Evolutionary conservation across 352 stramenopile species (phyloP).

Genomic region (Thalassiosira mediterranea): DNA sequence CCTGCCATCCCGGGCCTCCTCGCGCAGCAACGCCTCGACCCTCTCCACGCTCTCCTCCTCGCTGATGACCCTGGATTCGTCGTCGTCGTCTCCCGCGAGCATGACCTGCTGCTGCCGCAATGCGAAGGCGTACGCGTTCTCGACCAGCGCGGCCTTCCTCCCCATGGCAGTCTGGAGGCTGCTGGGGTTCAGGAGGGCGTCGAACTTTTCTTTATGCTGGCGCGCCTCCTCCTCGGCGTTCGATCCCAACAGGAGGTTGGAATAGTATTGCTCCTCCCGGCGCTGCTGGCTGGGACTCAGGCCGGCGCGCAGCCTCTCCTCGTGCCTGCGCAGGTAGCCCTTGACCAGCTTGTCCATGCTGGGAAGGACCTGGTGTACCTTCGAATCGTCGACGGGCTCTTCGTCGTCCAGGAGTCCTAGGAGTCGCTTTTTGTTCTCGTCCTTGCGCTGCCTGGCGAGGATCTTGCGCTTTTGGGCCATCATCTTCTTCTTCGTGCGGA

Average conservation of each 20-base stretch:
- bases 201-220: background rate
- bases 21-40: conserved; percentile 67
- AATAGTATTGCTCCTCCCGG: conserved; percentile 52
- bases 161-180: conserved; percentile 58
- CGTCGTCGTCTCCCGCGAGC: conserved; percentile 27
- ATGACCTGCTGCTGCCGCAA: conserved; percentile 76
- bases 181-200: background rate
- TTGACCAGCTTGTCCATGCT: conserved; percentile 63
- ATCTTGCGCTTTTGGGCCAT: conserved; percentile 22
- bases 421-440: conserved; percentile 9
- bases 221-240: background rate
- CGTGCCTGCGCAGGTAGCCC: conserved; percentile 59
- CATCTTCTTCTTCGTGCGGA: conserved; percentile 35
- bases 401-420: conserved; percentile 5
- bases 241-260: conserved; percentile 39
- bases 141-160: conserved; percentile 62
- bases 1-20: conserved; percentile 58
- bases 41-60: conserved; percentile 65
- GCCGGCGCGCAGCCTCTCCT: conserved; percentile 19
- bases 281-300: conserved; percentile 18
- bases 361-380: conserved; percentile 10
- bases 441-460: conserved; percentile 29
- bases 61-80: conserved; percentile 29
- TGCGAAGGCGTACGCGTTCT: conserved; percentile 74
- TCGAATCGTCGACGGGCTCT: background rate